A percentile compares a stretch with the other conserved stretches of the same genome.
These are phyloP conservation scores for Apiospora saccharicola DNA, from an alignment of 2,329 filamentous ascomycete species.

Conservation along the genomic window DNA sequence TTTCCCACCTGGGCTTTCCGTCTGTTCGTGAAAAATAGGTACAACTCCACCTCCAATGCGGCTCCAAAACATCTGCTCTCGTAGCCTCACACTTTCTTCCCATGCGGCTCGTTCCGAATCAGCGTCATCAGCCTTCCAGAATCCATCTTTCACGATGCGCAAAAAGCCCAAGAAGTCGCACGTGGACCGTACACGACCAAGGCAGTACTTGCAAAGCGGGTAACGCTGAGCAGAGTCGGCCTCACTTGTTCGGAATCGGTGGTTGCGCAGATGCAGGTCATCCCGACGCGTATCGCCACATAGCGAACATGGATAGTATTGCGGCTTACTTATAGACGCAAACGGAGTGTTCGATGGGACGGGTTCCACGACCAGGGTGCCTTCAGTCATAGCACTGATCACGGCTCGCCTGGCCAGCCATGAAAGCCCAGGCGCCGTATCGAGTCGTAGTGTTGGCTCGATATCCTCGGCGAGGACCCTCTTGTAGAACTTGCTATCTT, in stretches of 20 bases:
- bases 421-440: conserved; percentile 87
- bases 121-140: conserved; percentile 84
- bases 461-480: conserved; percentile 88
- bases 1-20: conserved; percentile 39
- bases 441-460: conserved; percentile 89
- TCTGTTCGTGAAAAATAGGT: conserved; percentile 55
- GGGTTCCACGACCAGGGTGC: conserved; percentile 88
- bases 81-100: conserved; percentile 89
- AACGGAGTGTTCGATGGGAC: conserved; percentile 69
- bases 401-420: conserved; percentile 92
- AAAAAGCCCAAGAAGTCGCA: conserved; percentile 95
- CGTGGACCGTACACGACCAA: conserved; percentile 82
- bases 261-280: conserved; percentile 75
- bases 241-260: conserved; percentile 90
- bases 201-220: conserved; percentile 87
- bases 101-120: conserved; percentile 88
- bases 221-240: conserved; percentile 87
- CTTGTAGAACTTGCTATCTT: conserved; percentile 95
- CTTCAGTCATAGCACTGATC: conserved; percentile 81
- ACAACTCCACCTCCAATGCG: conserved; percentile 91
- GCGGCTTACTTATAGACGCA: conserved; percentile 57
- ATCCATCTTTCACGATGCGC: conserved; percentile 88
- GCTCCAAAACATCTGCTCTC: conserved; percentile 98
- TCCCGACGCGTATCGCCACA: conserved; percentile 85
- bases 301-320: conserved; percentile 77